phyloP scores from a whole-genome alignment of 2,329 filamentous ascomycete genomes.

The Emmonsiellopsis sp. region DNA sequence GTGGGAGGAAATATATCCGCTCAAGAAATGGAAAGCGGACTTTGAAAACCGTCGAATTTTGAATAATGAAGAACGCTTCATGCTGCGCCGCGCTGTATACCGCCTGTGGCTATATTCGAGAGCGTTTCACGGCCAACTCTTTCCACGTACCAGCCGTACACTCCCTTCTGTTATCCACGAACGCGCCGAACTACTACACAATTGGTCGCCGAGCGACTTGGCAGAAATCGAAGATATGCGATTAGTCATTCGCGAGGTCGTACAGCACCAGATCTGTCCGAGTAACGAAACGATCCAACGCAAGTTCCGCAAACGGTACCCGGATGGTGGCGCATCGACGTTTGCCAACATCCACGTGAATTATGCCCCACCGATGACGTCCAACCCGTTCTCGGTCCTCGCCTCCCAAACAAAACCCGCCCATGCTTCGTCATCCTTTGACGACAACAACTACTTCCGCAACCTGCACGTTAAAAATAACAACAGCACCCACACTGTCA shows the following conservation, averaged over 20 bases:
- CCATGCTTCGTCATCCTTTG: constrained; percentile 1
- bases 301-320: constrained; percentile 49
- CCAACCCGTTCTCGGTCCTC: constrained; percentile 16
- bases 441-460: background rate
- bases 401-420: background rate
- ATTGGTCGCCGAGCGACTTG: constrained; percentile 48
- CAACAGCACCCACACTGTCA: constrained; percentile 8
- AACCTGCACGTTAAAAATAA: background rate
- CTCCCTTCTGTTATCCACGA: constrained; percentile 40
- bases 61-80: constrained; percentile 40
- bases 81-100: constrained; percentile 49
- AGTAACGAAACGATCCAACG: constrained; percentile 52
- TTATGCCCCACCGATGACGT: constrained; percentile 31
- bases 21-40: constrained; percentile 54
- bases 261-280: constrained; percentile 52
- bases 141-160: constrained; percentile 43
- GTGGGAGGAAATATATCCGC: constrained; percentile 54
- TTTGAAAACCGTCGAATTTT: constrained; percentile 48
- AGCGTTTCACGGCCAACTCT: constrained; percentile 47
- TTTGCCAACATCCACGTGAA: constrained; percentile 47
- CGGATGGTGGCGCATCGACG: constrained; percentile 33
- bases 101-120: constrained; percentile 52
- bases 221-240: constrained; percentile 53
- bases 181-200: constrained; percentile 49
- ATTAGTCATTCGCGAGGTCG: constrained; percentile 45